Conservation (phyloP, 352 stramenopile species). For the Phytophthora fragariae region DNA sequence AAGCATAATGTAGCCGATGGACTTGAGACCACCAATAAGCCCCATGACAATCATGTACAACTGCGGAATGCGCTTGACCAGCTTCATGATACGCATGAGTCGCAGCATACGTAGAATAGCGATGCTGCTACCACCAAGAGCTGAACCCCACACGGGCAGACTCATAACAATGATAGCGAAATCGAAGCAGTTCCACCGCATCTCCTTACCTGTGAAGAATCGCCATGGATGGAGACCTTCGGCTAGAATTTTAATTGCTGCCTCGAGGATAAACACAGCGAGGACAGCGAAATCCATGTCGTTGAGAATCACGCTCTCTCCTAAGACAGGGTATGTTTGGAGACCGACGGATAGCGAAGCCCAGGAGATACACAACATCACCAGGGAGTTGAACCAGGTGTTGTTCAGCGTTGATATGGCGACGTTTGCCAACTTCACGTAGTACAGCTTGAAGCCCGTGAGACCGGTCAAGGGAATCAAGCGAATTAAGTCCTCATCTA, state of each 20-base stretch:
- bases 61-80: constrained; percentile 90
- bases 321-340: constrained; percentile 73
- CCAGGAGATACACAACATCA: constrained; percentile 84
- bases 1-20: constrained; percentile 91
- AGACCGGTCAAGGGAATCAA: constrained; percentile 49
- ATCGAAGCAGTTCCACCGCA: constrained; percentile 88
- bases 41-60: constrained; percentile 94
- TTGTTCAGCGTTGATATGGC: constrained; percentile 55
- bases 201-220: constrained; percentile 80
- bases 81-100: constrained; percentile 91
- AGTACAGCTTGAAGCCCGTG: constrained; percentile 36
- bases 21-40: constrained; percentile 87
- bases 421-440: constrained; percentile 51
- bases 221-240: constrained; percentile 75
- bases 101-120: constrained; percentile 87
- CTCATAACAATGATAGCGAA: constrained; percentile 88
- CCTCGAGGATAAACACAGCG: constrained; percentile 81
- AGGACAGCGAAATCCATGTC: constrained; percentile 74
- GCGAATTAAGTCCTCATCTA: constrained; percentile 41
- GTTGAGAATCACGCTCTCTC: constrained; percentile 55
- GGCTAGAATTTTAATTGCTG: constrained; percentile 77
- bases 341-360: constrained; percentile 83
- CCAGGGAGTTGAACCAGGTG: constrained; percentile 68
- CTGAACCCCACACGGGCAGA: constrained; percentile 71
- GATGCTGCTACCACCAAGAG: constrained; percentile 75